phyloP scores from a whole-genome alignment of 108 stramenopile genomes.

The Epithemia pelagica region DNA sequence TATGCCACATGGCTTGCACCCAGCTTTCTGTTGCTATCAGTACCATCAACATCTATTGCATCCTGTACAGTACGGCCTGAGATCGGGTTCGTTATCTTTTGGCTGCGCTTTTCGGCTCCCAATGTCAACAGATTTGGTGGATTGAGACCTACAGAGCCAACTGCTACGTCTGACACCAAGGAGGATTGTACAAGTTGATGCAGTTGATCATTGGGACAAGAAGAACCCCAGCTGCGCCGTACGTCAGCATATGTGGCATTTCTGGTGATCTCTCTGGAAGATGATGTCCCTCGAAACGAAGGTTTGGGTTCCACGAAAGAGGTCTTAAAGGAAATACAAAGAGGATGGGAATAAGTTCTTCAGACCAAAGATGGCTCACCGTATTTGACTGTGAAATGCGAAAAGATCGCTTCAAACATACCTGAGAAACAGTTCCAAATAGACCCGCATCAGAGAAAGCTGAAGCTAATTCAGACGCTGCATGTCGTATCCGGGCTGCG shows the following conservation, averaged over 20 bases:
- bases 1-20: background rate
- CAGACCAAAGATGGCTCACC: background rate
- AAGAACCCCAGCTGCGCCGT: constrained; percentile 33
- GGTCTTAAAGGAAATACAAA: background rate
- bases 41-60: constrained; percentile 22
- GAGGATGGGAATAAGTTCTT: too few relatives aligned
- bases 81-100: background rate
- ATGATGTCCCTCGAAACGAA: too few relatives aligned
- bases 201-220: constrained; percentile 24
- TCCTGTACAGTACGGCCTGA: constrained; percentile 24
- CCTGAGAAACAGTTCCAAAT: constrained; percentile 39
- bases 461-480: constrained; percentile 55
- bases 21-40: background rate
- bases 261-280: too few relatives aligned
- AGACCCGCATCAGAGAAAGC: constrained; percentile 68
- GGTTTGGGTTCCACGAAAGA: background rate
- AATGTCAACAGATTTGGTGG: constrained; percentile 15
- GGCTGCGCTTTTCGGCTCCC: background rate
- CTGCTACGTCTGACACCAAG: constrained; percentile 12
- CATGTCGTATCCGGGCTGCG: constrained; percentile 36
- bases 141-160: constrained; percentile 12
- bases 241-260: constrained; percentile 56
- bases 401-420: constrained; percentile 20
- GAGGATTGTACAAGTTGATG: constrained; percentile 25
- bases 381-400: background rate